phyloP scores from a whole-genome alignment of 768 basidiomycete genomes.

The Pleurotus cornucopiae region DNA sequence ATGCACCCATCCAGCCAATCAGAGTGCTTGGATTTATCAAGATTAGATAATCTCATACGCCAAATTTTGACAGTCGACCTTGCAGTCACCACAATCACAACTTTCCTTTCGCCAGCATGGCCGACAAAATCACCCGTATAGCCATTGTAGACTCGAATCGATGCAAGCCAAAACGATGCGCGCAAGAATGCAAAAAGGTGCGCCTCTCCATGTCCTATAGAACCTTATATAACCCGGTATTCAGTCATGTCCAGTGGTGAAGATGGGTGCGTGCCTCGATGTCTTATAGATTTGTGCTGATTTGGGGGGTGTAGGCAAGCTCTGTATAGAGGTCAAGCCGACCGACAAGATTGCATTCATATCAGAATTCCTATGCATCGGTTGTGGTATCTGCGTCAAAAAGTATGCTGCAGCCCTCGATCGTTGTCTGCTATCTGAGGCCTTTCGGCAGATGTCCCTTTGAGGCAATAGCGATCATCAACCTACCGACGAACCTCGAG shows the following conservation, averaged over 20 bases:
- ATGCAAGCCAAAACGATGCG: constrained; percentile 95
- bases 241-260: constrained; percentile 92
- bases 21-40: neutral
- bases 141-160: constrained; percentile 90
- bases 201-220: constrained; percentile 8
- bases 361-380: constrained; percentile 98
- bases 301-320: constrained; percentile 58
- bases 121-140: constrained; percentile 97
- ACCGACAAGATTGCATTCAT: constrained; percentile 98
- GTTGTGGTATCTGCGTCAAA: constrained; percentile 99
- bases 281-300: neutral
- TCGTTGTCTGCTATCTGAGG: neutral
- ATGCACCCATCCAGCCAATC: constrained; percentile 1
- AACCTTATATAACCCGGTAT: neutral
- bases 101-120: constrained; percentile 41
- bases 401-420: constrained; percentile 57
- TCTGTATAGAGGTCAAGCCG: constrained; percentile 97
- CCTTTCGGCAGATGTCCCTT: constrained; percentile 79
- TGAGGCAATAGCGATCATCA: constrained; percentile 98
- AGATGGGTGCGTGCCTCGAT: constrained; percentile 69
- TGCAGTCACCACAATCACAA: constrained; percentile 9
- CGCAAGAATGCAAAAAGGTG: constrained; percentile 98
- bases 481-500: constrained; percentile 94
- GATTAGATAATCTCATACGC: constrained; percentile 5
- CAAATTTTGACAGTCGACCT: neutral